Base-by-base conservation (phyloP, 1,139 yeast species). In the Suhomyces bokatorum region DNA sequence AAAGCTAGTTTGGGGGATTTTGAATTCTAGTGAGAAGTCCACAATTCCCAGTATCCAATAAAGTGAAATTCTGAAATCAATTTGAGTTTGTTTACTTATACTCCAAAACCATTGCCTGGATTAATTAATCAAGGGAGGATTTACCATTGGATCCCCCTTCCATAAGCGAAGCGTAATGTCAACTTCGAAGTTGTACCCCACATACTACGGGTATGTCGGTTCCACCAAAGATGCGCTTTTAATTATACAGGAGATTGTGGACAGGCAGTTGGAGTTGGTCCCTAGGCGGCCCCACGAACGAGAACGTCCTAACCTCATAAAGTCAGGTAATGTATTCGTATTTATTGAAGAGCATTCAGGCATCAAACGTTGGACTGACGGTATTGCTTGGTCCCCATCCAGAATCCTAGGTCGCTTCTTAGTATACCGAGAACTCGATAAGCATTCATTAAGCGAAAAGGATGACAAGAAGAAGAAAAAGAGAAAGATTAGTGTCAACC, bases 361-460 rank as follows among this genome's bases (percentile, higher is more conserved):
- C 1, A 89, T 90, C 50, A 87, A 87, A 62, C 72, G 97, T 44
- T 90, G 97, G 97, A 90, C 97, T 0, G 97, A 90, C 60, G 96
- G 97, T 13, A 80, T 87, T 16, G 77, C 91, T 11, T 90, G 97
- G 97, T 83, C 91, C 1, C 97, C 97, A 0, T 85, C 95, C 2
- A 70, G 97, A 42, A 88, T 90, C 27, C 72, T 88, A 35, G 96
- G 96, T 3, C 73, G 95, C 46, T 90, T 90, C 55, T 69, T 90
- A 34, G 85, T 90, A 9, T 90, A 90, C 63, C 77, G 96, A 35
- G 95, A 87, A 62, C 67, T 87, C 43, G 90, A 87, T 56, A 78
- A 79, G 52, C 73, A 73, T 22, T 70, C 77, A n/a, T 47, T 65
- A 10, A 56, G 49, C 34, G 70, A 64, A 34, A 66, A 63, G 51